These are phyloP conservation scores for Lolium multiflorum DNA, from an alignment of 176 grass and related monocot species.

Conservation along the genomic window DNA sequence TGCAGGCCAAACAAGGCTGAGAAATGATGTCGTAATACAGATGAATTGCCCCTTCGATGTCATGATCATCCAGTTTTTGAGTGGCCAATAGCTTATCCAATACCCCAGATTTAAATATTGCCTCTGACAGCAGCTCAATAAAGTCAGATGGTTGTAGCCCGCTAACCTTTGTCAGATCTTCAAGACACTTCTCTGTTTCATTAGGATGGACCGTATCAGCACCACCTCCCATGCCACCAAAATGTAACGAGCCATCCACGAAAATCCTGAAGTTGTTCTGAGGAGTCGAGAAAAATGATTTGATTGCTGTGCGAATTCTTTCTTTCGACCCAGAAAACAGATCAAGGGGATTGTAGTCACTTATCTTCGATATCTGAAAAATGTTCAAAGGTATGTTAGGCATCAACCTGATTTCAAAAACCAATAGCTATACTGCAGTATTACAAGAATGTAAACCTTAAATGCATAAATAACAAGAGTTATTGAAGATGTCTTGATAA, in stretches of 20 bases:
- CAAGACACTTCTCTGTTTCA: constrained; percentile 51
- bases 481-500: not conserved
- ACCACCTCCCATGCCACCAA: constrained; percentile 80
- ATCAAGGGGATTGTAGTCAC: constrained; percentile 89
- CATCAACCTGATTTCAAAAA: constrained; percentile 38
- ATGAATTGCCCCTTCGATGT: constrained; percentile 96
- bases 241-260: constrained; percentile 73
- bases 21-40: constrained; percentile 74
- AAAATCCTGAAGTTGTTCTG: constrained; percentile 95
- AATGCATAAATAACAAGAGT: constrained; percentile 38
- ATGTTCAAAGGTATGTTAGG: constrained; percentile 42
- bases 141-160: constrained; percentile 68
- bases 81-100: constrained; percentile 63
- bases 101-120: constrained; percentile 66
- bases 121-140: constrained; percentile 70
- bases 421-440: not conserved
- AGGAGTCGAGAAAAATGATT: constrained; percentile 74
- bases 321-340: constrained; percentile 91
- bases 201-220: constrained; percentile 46
- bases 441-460: constrained; percentile 23
- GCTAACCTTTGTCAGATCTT: constrained; percentile 57
- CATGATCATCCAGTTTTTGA: constrained; percentile 87
- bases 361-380: constrained; percentile 72
- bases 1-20: constrained; percentile 74
- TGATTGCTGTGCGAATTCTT: constrained; percentile 67